Percentiles rank a stretch among this genome's conserved stretches.
phyloP scores from a whole-genome alignment of 2,329 filamentous ascomycete genomes.

The Claviceps cyperi region DNA sequence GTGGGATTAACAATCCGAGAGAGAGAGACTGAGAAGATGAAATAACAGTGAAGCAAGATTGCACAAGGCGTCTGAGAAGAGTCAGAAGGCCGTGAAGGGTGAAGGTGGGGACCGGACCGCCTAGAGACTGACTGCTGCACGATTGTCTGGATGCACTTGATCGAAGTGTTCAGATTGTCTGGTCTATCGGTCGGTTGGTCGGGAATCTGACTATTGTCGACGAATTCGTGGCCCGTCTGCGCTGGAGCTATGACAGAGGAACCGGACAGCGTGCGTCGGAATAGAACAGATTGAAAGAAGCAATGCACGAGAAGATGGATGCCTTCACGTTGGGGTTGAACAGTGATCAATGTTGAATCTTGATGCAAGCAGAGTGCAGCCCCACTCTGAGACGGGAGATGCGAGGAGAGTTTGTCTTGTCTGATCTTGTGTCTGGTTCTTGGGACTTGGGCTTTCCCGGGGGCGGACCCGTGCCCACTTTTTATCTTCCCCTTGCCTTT shows the following conservation, averaged over 20 bases:
- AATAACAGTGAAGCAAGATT: background rate
- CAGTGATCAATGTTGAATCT: background rate
- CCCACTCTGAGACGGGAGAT: conserved; percentile 9
- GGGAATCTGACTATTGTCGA: background rate
- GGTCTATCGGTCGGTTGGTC: background rate
- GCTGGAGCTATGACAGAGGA: background rate
- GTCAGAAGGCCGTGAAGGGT: background rate
- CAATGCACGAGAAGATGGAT: conserved; percentile 1
- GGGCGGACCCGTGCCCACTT: no score
- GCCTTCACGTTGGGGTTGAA: conserved; percentile 1
- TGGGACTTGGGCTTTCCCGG: no score
- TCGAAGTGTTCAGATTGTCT: background rate
- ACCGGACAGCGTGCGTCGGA: background rate
- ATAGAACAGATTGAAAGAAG: background rate
- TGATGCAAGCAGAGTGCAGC: background rate
- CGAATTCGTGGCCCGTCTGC: background rate
- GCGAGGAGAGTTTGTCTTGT: no score
- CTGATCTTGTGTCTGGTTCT: no score
- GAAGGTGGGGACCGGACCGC: conserved; percentile 1
- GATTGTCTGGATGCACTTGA: background rate
- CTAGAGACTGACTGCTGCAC: background rate
- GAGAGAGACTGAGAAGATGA: background rate
- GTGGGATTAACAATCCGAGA: background rate
- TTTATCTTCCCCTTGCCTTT: no score
- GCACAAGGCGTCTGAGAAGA: background rate